Percentiles rank a stretch among this genome's conserved stretches.
These are phyloP conservation scores for Magnolia sinica DNA, from an alignment of 164 flowering plant genomes.

Conservation along the genomic window DNA sequence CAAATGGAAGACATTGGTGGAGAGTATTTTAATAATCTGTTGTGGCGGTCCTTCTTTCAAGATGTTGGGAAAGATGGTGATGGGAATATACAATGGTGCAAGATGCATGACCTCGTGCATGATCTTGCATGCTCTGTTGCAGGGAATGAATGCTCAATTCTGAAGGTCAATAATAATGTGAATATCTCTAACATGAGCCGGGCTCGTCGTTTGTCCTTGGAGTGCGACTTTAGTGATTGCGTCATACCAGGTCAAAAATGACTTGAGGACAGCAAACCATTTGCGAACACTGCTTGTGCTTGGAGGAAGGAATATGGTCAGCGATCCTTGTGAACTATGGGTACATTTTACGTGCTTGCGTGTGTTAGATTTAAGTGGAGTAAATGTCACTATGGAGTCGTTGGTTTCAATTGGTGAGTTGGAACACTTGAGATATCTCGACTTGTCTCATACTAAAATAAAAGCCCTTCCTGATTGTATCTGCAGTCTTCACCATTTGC, in stretches of 20 bases:
- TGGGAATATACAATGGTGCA: constrained; percentile 1
- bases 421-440: constrained; percentile 10
- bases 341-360: background rate
- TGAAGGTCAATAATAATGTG: background rate
- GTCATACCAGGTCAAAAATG: background rate
- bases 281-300: constrained; percentile 2
- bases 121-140: constrained; percentile 9
- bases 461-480: background rate
- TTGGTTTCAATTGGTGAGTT: constrained; percentile 2
- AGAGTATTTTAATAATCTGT: constrained; percentile 3
- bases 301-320: background rate
- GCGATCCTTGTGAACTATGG: background rate
- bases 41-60: constrained; percentile 13
- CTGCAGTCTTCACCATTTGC: constrained; percentile 2
- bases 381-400: background rate
- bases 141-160: constrained; percentile 3
- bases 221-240: background rate
- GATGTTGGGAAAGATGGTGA: background rate
- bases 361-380: background rate
- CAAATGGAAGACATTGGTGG: constrained; percentile 13
- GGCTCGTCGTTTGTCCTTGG: background rate
- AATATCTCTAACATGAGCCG: background rate
- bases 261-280: background rate
- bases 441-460: background rate
- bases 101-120: constrained; percentile 15